phyloP scores from a whole-genome alignment of 495 filamentous ascomycete species.

The Massariosphaeria phaeospora region DNA sequence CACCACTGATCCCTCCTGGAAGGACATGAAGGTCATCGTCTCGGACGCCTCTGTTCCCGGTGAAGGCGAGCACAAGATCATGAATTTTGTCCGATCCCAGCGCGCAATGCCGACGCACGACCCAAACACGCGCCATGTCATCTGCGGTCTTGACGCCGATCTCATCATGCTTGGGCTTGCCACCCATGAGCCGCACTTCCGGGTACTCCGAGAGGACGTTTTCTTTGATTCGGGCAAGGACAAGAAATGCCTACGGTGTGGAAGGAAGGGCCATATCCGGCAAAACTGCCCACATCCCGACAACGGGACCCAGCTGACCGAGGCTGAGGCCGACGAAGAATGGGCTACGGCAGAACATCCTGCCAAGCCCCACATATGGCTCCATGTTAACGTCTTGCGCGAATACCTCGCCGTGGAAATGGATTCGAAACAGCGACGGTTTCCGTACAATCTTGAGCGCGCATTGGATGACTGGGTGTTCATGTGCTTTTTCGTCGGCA shows the following conservation, averaged over 20 bases:
- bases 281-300: constrained; percentile 65
- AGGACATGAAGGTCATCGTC: constrained; percentile 85
- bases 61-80: constrained; percentile 99
- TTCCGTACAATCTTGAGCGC: constrained; percentile 82
- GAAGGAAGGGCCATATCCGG: constrained; percentile 82
- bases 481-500: constrained; percentile 99
- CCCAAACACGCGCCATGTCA: constrained; percentile 93
- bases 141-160: constrained; percentile 94
- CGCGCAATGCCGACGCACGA: constrained; percentile 84
- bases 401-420: constrained; percentile 93
- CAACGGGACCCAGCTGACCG: constrained; percentile 68
- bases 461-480: constrained; percentile 99
- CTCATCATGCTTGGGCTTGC: constrained; percentile 97
- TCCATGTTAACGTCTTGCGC: constrained; percentile 83
- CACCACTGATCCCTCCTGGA: constrained; percentile 95
- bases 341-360: constrained; percentile 55
- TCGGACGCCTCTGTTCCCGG: constrained; percentile 96
- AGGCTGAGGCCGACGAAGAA: constrained; percentile 82
- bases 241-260: constrained; percentile 77
- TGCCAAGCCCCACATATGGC: constrained; percentile 94
- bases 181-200: constrained; percentile 96
- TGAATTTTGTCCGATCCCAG: constrained; percentile 96
- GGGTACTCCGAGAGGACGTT: constrained; percentile 94
- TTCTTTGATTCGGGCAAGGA: constrained; percentile 82
- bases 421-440: constrained; percentile 69